phyloP scores from a whole-genome alignment of 768 basidiomycete genomes.

The Leccinellum rugosiceps region DNA sequence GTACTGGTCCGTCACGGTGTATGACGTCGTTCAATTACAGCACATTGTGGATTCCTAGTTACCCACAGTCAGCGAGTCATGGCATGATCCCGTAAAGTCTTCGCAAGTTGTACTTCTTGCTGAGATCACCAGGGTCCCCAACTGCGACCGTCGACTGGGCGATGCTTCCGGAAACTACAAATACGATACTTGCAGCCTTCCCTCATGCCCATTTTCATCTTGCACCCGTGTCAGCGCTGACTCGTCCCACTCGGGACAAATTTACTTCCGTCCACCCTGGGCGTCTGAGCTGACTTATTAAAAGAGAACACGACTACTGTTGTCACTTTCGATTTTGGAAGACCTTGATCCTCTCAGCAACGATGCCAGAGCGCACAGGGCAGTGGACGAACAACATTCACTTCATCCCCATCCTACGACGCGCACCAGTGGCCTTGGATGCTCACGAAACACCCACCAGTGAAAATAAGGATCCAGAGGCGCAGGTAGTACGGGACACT shows the following conservation, averaged over 20 bases:
- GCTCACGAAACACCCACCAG: conserved; percentile 26
- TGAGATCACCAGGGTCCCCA: not conserved
- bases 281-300: not conserved
- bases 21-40: too few species aligned
- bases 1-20: too few species aligned
- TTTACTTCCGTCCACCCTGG: not conserved
- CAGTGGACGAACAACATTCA: not conserved
- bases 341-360: not conserved
- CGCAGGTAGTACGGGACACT: not conserved
- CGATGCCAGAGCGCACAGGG: conserved; percentile 9
- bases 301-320: not conserved
- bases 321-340: not conserved
- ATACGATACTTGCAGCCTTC: not conserved
- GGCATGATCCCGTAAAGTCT: not conserved
- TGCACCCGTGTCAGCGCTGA: not conserved
- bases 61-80: too few species aligned
- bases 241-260: not conserved
- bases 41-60: too few species aligned
- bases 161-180: not conserved
- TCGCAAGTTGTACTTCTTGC: not conserved
- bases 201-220: not conserved
- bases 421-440: conserved; percentile 38
- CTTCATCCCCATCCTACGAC: conserved; percentile 30
- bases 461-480: too few species aligned
- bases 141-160: not conserved